Conservation (phyloP, 108 stramenopile species). For the Cyclostephanos tholiformis region DNA sequence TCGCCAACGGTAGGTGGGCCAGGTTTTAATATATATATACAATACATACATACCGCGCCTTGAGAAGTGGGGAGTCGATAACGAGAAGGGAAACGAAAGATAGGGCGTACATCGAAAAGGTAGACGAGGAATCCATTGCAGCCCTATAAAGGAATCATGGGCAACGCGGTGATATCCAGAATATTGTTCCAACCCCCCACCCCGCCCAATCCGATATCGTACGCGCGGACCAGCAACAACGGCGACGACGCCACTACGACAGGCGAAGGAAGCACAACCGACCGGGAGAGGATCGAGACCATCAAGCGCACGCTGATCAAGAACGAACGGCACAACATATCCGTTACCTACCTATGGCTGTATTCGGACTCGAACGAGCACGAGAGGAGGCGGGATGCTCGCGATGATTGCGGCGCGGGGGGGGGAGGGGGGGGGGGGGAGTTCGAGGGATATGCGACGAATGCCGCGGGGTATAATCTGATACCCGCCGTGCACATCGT, state of each 20-base stretch:
- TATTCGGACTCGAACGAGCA: background rate
- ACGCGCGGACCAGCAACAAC: background rate
- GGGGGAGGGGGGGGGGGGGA: too few species aligned
- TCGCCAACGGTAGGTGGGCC: too few species aligned
- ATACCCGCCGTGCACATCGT: conserved; percentile 36
- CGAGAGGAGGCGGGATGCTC: background rate
- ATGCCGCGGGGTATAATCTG: background rate
- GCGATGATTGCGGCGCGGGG: background rate
- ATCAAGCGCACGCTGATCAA: background rate
- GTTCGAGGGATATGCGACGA: too few species aligned
- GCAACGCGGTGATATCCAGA: conserved; percentile 41
- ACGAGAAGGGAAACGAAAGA: too few species aligned
- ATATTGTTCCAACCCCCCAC: conserved; percentile 49
- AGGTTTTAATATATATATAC: too few species aligned
- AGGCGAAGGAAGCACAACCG: too few species aligned
- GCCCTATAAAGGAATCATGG: conserved; percentile 13
- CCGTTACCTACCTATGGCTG: conserved; percentile 5
- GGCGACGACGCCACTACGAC: too few species aligned
- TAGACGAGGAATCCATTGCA: too few species aligned
- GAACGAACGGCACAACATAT: conserved; percentile 1
- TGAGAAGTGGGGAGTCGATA: too few species aligned
- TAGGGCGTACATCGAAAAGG: background rate
- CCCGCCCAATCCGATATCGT: conserved; percentile 28
- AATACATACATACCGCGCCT: too few species aligned
- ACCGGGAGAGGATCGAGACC: background rate